Evolutionary conservation across 805 yeast genomes (phyloP), one percentile per base, ranked within the genome.

Genomic region (Sugiyamaella floridensis): DNA sequence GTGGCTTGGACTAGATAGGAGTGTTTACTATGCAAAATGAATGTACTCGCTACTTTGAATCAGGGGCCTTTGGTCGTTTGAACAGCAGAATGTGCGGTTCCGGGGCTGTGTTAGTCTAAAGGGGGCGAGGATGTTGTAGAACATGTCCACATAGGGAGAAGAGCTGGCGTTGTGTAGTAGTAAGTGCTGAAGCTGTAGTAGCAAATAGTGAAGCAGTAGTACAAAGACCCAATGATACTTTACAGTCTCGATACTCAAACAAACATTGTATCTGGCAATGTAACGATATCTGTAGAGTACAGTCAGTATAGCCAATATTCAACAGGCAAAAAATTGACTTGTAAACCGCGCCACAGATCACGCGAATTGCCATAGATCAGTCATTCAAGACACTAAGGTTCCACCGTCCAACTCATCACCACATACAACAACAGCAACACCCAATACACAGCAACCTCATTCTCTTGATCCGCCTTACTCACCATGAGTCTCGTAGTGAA

Each of bases 1-100:
- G 7, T 8, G 10, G 7, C 34, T 11, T 32, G 37, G 12, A 32
- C 12, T 32, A 32, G n/a, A 10, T 32, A 32, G 9, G 9, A 32
- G 37, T 32, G 37, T 32, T 32, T 32, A 32, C 37, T 32, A 32
- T 32, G 37, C 37, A 32, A 32, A 32, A 32, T 32, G 37, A 32
- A 14, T 32, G 37, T 32, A 32, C 37, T 14, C n/a, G 37, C 37
- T 32, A 32, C 37, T 32, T 32, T 32, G 37, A 32, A 32, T 32
- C 37, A 14, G 37, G 37, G n/a, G 37, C 37, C 37, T 32, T 32
- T 10, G 37, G 37, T 32, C 37, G 37, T 40, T 86, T 85, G 72
- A 93, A 93, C 55, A 93, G 75, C 56, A 93, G 73, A 55, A 93
- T 93, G 67, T 93, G 99, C 22, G 99, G 99, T 70, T 93, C 99